Percentiles rank a stretch among this genome's conserved stretches.
phyloP scores from a whole-genome alignment of 441 rosid species.

The Rhodomyrtus psidioides region DNA sequence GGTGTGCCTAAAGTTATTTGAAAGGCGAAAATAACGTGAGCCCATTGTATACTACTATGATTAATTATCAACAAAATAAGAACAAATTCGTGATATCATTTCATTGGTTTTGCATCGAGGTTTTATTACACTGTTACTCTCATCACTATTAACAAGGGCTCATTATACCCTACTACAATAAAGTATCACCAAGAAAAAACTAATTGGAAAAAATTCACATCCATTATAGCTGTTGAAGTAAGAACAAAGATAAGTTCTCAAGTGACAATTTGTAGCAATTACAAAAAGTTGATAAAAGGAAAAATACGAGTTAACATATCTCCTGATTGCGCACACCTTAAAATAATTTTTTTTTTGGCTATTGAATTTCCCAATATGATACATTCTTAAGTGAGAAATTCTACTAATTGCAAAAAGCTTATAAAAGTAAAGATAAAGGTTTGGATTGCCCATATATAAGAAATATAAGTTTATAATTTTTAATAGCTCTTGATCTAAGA shows the following conservation, averaged over 20 bases:
- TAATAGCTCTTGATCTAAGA: neutral
- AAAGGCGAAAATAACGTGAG: neutral
- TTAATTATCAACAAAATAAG: neutral
- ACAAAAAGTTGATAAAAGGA: neutral
- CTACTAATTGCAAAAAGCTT: neutral
- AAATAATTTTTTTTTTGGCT: neutral
- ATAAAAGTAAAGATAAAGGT: neutral
- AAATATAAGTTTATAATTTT: neutral
- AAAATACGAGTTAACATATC: neutral
- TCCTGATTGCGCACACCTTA: neutral
- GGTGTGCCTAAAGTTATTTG: neutral
- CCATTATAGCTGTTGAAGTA: neutral
- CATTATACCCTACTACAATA: neutral
- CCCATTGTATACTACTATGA: neutral
- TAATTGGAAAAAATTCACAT: neutral
- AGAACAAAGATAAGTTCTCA: neutral
- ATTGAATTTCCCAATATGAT: neutral
- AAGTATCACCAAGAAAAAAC: neutral
- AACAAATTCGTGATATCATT: neutral
- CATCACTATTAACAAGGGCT: neutral
- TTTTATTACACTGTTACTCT: neutral
- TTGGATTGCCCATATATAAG: neutral
- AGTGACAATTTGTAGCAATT: neutral
- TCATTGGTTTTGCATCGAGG: neutral
- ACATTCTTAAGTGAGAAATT: neutral